Conservation (phyloP, 768 basidiomycete genomes). For the Lactarius vividus region DNA sequence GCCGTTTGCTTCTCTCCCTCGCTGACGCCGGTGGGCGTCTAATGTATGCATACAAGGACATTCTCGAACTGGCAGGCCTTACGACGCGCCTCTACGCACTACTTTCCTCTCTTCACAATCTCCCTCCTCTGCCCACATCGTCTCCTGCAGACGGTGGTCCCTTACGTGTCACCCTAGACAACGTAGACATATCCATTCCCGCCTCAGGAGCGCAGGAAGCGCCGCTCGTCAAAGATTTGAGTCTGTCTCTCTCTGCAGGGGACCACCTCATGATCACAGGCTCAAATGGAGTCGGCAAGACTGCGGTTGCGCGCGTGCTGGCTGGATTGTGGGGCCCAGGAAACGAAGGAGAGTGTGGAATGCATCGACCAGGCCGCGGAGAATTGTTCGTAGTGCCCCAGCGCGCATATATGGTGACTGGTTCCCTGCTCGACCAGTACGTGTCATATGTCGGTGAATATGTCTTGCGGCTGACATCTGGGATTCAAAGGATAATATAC, state of each 20-base stretch:
- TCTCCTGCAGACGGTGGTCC: slow-evolving; percentile 33
- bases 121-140: slow-evolving; percentile 50
- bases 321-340: slow-evolving; percentile 83
- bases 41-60: slow-evolving; percentile 96
- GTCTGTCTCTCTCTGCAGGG: slow-evolving; percentile 57
- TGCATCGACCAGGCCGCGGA: slow-evolving; percentile 32
- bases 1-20: slow-evolving; percentile 86
- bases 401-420: slow-evolving; percentile 87
- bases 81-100: slow-evolving; percentile 89
- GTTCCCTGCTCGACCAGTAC: slow-evolving; percentile 82
- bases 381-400: slow-evolving; percentile 86
- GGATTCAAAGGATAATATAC: slow-evolving; percentile 64
- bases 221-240: slow-evolving; percentile 65
- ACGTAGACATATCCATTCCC: slow-evolving; percentile 71
- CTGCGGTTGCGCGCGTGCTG: slow-evolving; percentile 81
- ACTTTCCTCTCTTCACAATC: slow-evolving; percentile 78
- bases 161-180: slow-evolving; percentile 55
- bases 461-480: background rate
- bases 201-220: slow-evolving; percentile 20
- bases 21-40: slow-evolving; percentile 94
- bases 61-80: slow-evolving; percentile 91
- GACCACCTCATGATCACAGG: slow-evolving; percentile 95
- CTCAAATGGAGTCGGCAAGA: slow-evolving; percentile 90
- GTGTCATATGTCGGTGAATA: slow-evolving; percentile 28
- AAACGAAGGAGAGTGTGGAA: slow-evolving; percentile 35